Conservation (phyloP, 2,329 filamentous ascomycete species). For the Elsinoe necatrix region DNA sequence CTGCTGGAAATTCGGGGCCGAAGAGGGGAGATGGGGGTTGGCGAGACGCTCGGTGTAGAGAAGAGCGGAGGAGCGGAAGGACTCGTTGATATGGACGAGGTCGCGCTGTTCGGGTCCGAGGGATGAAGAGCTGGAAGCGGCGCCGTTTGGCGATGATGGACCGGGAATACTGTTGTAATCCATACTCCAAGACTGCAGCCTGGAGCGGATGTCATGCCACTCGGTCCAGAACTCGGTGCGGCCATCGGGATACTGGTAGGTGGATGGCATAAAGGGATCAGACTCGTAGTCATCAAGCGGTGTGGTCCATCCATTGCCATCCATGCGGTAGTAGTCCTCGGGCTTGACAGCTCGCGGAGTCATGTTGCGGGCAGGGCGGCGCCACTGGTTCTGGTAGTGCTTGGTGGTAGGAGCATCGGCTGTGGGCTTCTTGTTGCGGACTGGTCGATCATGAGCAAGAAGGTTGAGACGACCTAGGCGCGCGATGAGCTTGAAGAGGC, state of each 20-base stretch:
- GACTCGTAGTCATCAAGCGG: conserved; percentile 36
- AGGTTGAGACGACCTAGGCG: conserved; percentile 78
- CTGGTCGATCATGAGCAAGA: conserved; percentile 59
- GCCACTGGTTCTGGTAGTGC: conserved; percentile 15
- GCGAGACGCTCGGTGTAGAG: conserved; percentile 85
- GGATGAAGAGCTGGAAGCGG: conserved; percentile 16
- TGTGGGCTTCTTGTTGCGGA: conserved; percentile 29
- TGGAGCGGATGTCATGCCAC: conserved; percentile 70
- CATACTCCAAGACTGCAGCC: conserved; percentile 75
- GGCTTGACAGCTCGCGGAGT: conserved; percentile 14
- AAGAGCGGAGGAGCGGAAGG: conserved; percentile 80
- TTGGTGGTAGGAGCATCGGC: conserved; percentile 28
- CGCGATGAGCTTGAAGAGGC: conserved; percentile 77
- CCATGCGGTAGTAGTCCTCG: conserved; percentile 48
- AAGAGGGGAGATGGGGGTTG: conserved; percentile 63
- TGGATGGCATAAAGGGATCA: conserved; percentile 19
- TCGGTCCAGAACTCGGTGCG: conserved; percentile 65
- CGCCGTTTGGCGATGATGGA: conserved; percentile 23
- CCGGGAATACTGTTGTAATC: conserved; percentile 29
- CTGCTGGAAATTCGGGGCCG: conserved; percentile 70
- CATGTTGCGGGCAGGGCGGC: not conserved
- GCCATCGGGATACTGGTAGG: conserved; percentile 46
- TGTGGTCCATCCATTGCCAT: conserved; percentile 55
- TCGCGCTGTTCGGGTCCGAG: conserved; percentile 54
- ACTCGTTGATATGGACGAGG: conserved; percentile 74